Conservation (phyloP, 768 basidiomycete genomes). For the Russula emetica region DNA sequence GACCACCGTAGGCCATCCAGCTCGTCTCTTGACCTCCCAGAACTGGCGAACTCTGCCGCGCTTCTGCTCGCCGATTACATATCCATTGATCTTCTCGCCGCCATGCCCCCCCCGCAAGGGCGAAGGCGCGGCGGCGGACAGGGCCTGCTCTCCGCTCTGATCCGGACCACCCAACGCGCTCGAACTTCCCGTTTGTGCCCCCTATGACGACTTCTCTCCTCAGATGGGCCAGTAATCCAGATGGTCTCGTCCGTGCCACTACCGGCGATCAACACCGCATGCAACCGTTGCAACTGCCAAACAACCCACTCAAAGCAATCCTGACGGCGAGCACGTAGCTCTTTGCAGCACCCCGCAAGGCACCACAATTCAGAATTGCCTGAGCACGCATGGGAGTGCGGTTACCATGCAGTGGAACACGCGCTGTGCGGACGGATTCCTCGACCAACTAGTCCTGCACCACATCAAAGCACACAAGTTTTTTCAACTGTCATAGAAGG, state of each 20-base stretch:
- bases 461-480: not conserved
- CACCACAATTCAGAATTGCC: conserved; percentile 11
- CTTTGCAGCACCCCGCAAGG: conserved; percentile 24
- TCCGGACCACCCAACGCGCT: not conserved
- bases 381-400: conserved; percentile 14
- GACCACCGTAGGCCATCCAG: conserved; percentile 15
- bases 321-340: conserved; percentile 24
- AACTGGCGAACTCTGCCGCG: conserved; percentile 9
- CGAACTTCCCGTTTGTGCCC: conserved; percentile 13
- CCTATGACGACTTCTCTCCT: conserved; percentile 10
- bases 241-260: conserved; percentile 12
- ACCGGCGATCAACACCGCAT: conserved; percentile 8
- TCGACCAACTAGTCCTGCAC: not conserved
- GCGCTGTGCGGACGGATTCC: conserved; percentile 2
- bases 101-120: not conserved
- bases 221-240: not conserved
- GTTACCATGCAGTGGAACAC: conserved; percentile 7
- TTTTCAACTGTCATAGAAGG: conserved; percentile 4
- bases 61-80: conserved; percentile 12
- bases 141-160: conserved; percentile 24
- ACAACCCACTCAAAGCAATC: conserved; percentile 6
- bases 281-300: conserved; percentile 21
- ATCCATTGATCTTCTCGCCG: conserved; percentile 10
- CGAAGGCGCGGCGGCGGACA: conserved; percentile 9
- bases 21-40: conserved; percentile 6